Evolutionary conservation across 805 yeast species (phyloP).

Genomic region (Diddensiella caesifluorescens): DNA sequence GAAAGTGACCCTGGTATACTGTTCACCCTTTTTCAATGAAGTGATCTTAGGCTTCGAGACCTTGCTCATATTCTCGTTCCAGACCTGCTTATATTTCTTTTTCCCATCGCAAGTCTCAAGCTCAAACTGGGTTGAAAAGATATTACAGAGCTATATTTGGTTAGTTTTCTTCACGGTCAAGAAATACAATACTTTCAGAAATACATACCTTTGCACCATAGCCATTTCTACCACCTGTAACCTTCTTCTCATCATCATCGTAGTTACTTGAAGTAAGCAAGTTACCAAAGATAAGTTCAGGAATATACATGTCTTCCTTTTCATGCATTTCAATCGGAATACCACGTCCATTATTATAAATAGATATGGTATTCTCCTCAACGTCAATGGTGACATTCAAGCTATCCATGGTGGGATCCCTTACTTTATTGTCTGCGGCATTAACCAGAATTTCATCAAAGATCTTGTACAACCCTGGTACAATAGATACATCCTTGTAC

Average conservation of each 20-base stretch:
- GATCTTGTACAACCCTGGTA: constrained; percentile 93
- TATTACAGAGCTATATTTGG: constrained; percentile 61
- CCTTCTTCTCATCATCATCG: constrained; percentile 91
- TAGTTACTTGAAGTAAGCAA: constrained; percentile 91
- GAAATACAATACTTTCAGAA: background rate
- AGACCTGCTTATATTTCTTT: constrained; percentile 67
- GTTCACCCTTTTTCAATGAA: constrained; percentile 48
- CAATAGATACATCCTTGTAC: constrained; percentile 57
- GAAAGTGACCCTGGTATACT: constrained; percentile 83
- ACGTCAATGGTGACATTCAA: constrained; percentile 78
- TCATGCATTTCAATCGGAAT: constrained; percentile 90
- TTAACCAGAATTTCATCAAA: constrained; percentile 96
- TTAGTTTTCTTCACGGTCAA: background rate
- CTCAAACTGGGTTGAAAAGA: constrained; percentile 80
- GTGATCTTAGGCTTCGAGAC: constrained; percentile 73
- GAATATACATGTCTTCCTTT: constrained; percentile 88
- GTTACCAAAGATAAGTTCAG: constrained; percentile 94
- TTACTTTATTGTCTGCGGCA: constrained; percentile 97
- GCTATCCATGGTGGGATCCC: constrained; percentile 86
- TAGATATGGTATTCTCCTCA: constrained; percentile 67
- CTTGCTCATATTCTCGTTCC: constrained; percentile 81
- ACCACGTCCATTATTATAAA: constrained; percentile 90
- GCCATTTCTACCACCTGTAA: constrained; percentile 98
- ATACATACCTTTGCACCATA: constrained; percentile 78
- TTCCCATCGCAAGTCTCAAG: constrained; percentile 86